Conservation (phyloP, 257 asterid genomes). For the Ilex aquifolium region DNA sequence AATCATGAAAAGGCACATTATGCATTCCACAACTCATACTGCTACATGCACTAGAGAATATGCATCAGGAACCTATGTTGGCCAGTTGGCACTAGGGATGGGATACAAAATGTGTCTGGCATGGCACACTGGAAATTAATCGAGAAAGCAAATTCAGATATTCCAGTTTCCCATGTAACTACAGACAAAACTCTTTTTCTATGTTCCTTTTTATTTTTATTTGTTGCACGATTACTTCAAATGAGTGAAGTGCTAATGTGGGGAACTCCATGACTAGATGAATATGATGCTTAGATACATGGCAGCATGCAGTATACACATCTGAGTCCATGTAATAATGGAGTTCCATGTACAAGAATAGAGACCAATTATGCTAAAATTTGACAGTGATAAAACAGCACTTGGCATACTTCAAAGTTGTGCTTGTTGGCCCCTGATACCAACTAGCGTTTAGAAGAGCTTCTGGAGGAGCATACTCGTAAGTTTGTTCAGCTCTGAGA, state of each 20-base stretch:
- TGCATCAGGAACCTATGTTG: too few relatives aligned
- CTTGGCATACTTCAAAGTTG: constrained; percentile 56
- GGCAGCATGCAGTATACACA: neutral
- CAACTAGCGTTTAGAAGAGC: constrained; percentile 85
- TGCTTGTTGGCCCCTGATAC: constrained; percentile 64
- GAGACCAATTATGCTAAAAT: constrained; percentile 6
- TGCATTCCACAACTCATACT: too few relatives aligned
- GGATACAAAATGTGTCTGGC: too few relatives aligned
- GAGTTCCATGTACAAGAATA: too few relatives aligned
- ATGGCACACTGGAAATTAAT: too few relatives aligned
- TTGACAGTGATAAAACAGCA: constrained; percentile 13
- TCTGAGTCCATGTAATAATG: too few relatives aligned
- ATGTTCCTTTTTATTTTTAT: neutral
- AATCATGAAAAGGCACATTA: too few relatives aligned
- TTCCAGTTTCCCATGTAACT: constrained; percentile 2
- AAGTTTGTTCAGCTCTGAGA: constrained; percentile 82
- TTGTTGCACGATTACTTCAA: constrained; percentile 1
- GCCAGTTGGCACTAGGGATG: too few relatives aligned
- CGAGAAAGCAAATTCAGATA: too few relatives aligned
- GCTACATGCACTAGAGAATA: too few relatives aligned
- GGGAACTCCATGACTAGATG: neutral
- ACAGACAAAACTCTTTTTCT: neutral
- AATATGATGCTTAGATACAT: constrained; percentile 2
- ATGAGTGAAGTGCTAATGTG: too few relatives aligned
- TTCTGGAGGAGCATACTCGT: constrained; percentile 93